Evolutionary conservation across 2,329 filamentous ascomycete species (phyloP), one percentile per base, ranked within the genome.

Genomic region (Penicillium verrucosum): DNA sequence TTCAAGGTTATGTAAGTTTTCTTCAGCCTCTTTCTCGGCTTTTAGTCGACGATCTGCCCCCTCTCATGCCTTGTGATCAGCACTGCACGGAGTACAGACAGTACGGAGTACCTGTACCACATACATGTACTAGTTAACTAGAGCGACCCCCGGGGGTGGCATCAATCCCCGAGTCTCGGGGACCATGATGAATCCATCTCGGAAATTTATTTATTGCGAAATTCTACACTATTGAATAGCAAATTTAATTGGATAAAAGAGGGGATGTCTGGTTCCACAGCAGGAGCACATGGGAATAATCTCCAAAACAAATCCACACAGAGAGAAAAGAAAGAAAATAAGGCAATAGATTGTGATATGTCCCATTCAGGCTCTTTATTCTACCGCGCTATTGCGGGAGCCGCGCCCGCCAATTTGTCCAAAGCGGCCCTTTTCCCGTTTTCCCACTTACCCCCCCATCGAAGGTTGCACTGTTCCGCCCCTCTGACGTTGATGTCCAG

Each of bases 401-500:
- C 60, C 60, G 62, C 63, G 60, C 29, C 62, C 65, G 61, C 66
- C 63, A 67, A 62, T 55, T 56, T 56, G 34, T 9, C 41, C 32
- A 38, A 42, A 51, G 37, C 36, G 52, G 54, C 27, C 47, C 12
- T 46, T 46, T 41, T 36, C 23, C 38, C 41, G 41, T 46, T 52
- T 46, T 34, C 30, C 44, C 44, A 45, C 43, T 10, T 14, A 42
- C 21, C 40, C 25, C 38, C 25, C 42, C 32, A 40, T 41, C n/a
- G 9, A 37, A 37, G 36, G 47, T 30, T 11, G 47, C 43, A 46
- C 57, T 63, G 56, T 60, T 60, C 60, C 60, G 55, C 57, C 57
- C 29, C 63, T 63, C 67, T 70, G 68, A 70, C 68, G 68, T 68
- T 63, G 65, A 55, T 65, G 59, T 62, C 50, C 55, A 59, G 60